Percentiles rank a stretch among this genome's conserved stretches.
phyloP scores from a whole-genome alignment of 495 filamentous ascomycete genomes.

The Cryomyces minteri region DNA sequence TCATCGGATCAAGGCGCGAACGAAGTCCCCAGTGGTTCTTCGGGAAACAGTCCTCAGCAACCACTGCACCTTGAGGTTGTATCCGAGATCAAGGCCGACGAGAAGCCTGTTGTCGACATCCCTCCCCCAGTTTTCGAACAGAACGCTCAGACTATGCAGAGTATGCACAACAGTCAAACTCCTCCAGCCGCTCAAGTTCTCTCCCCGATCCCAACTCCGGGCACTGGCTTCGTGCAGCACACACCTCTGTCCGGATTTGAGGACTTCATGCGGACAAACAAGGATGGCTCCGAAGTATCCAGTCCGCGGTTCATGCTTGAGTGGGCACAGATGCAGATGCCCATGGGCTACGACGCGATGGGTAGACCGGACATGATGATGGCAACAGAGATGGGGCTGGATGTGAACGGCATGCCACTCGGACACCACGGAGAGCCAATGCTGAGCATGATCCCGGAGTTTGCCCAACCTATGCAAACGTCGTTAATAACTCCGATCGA shows the following conservation, averaged over 20 bases:
- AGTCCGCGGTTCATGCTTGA: slow-evolving; percentile 22
- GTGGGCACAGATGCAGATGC: slow-evolving; percentile 19
- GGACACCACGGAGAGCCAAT: slow-evolving; percentile 10
- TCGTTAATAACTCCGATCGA: slow-evolving; percentile 14
- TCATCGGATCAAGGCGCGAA: slow-evolving; percentile 9
- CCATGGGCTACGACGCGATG: slow-evolving; percentile 16
- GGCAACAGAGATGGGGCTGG: slow-evolving; percentile 17
- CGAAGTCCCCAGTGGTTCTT: not conserved
- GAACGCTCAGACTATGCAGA: slow-evolving; percentile 1
- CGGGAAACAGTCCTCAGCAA: slow-evolving; percentile 7
- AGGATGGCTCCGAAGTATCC: slow-evolving; percentile 13
- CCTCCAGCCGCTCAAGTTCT: slow-evolving; percentile 5
- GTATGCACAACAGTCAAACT: slow-evolving; percentile 11
- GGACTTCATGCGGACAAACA: slow-evolving; percentile 10
- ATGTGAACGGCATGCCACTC: slow-evolving; percentile 20
- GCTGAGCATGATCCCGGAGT: slow-evolving; percentile 16
- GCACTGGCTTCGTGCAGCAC: slow-evolving; percentile 14
- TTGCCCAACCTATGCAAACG: slow-evolving; percentile 7
- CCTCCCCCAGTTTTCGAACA: slow-evolving; percentile 13
- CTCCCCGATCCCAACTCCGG: slow-evolving; percentile 14
- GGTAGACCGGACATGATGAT: slow-evolving; percentile 17
- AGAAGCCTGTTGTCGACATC: slow-evolving; percentile 4
- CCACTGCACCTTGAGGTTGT: slow-evolving; percentile 5
- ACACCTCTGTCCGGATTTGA: slow-evolving; percentile 19
- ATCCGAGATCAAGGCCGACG: not conserved